Base-by-base conservation (phyloP, 176 grass and related monocot genomes). In the Echinochloa phyllopogon region DNA sequence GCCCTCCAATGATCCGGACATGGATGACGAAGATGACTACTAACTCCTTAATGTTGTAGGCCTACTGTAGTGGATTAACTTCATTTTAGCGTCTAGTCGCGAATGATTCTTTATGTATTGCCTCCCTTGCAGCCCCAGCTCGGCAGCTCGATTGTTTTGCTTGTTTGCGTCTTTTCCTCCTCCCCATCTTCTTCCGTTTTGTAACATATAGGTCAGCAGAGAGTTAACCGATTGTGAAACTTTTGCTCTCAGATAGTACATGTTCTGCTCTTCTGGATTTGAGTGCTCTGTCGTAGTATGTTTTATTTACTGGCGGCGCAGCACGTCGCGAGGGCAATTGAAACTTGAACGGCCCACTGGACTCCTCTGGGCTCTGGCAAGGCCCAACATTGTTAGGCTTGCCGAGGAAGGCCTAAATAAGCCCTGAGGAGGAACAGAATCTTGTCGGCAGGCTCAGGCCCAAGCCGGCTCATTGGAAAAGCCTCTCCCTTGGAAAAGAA, bases 1-100 rank as follows among this genome's bases (percentile, higher is more conserved):
- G 17, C 90, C 89, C 10, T 87, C 88, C 6, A 94, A 94, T 50
- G 96, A 99, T 77, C 91, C 88, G 20, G 96, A 99, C 84, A 58
- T 99, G 74, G 96, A 99, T 50, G 96, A 99, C 16, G 96, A 99
- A 84, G 93, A 99, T 80, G 91, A 98, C 78, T 96, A 82, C 76
- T 93, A 85, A 93, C 45, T 65, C 61, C 24, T 6, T n/a, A 38
- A 68, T 82, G 36, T 62, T 73, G 53, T 81, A 82, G 84, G 65
- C 21, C 10, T 24, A 49, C 12, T 70, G 49, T 53, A 69, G 60
- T 18, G 36, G 29, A 38, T 83, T 80, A 86, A 90, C 71, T 73
- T 57, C 48, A 44, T 83, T 80, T 25, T 79, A 38, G 60, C 0
- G 12, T 43, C 40, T 74, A 74, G 59, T 53, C 16, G 17, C 41